Evolutionary conservation across 192 early-diverging fungal genomes (phyloP), one percentile per base, ranked within the genome.

Genomic region (Spinellus fusiger): DNA sequence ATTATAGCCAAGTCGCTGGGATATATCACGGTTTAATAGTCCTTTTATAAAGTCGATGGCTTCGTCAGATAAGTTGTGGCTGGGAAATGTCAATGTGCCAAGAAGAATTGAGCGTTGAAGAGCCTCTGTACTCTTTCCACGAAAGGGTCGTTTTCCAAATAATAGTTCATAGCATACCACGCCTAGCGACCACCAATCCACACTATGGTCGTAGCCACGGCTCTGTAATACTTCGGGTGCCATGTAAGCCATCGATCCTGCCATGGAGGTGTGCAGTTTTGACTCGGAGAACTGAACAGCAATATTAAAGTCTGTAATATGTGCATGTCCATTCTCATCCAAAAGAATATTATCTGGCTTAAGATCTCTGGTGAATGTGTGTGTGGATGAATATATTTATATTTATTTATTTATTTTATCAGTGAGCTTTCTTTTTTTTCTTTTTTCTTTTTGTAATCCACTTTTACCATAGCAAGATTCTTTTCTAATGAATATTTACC

Each of bases 231-330:
- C 82, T 61, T 92, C 89, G 5, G 90, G 91, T 0, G 89, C 90
- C 91, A 93, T 93, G 57, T 93, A 93, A 5, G 90, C 89, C 84
- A 90, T 84, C 66, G 81, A 86, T 37, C 92, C 92, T 46, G 92
- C 89, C 16, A 89, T 81, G 27, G 86, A 84, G 8, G 82, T 79
- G 40, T 90, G 73, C 20, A 82, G 82, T 61, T 86, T 89, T 7
- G 79, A 78, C 2, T 78, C 76, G 35, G 75, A 80, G 59, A 78
- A 86, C 40, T 80, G 79, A 10, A 87, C 84, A 1, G 92, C 92
- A 60, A 93, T 92, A 70, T 93, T 93, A 64, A 93, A 93, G 52
- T 93, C 91, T 4, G 89, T 91, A 56, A 93, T 74, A 60, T 89
- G 86, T 3, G 86, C 89, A 68, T 92, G 88, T 22, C 91, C 92